phyloP scores from a whole-genome alignment of 2,329 filamentous ascomycete genomes.

The Penicillium sp. region DNA sequence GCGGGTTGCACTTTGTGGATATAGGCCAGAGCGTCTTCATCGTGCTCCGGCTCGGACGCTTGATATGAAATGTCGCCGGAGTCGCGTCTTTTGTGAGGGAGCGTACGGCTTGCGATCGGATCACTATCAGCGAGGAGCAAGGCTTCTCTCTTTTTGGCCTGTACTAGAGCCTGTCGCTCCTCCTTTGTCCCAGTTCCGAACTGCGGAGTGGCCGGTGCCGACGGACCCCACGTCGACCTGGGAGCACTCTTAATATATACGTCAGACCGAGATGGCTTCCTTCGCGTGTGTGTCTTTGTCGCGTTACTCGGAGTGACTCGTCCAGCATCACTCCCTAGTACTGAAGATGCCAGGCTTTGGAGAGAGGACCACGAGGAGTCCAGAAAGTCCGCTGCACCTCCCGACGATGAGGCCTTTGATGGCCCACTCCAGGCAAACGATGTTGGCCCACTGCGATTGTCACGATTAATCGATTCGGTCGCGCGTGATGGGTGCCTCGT shows the following conservation, averaged over 20 bases:
- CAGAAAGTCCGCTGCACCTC: slow-evolving; percentile 31
- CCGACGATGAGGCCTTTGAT: slow-evolving; percentile 20
- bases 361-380: slow-evolving; percentile 44
- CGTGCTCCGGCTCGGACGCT: slow-evolving; percentile 43
- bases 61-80: slow-evolving; percentile 32
- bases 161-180: slow-evolving; percentile 39
- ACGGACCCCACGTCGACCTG: slow-evolving; percentile 37
- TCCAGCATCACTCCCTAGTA: slow-evolving; percentile 37
- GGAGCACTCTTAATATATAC: slow-evolving; percentile 22
- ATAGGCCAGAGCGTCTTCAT: slow-evolving; percentile 74
- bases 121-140: slow-evolving; percentile 39
- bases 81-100: slow-evolving; percentile 40
- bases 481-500: slow-evolving; percentile 31
- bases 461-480: slow-evolving; percentile 20
- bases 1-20: slow-evolving; percentile 72
- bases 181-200: slow-evolving; percentile 36
- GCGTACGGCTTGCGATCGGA: slow-evolving; percentile 27
- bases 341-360: slow-evolving; percentile 42
- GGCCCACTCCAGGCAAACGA: slow-evolving; percentile 23
- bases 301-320: slow-evolving; percentile 22
- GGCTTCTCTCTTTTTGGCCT: slow-evolving; percentile 42
- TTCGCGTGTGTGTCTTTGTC: slow-evolving; percentile 22
- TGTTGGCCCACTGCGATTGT: slow-evolving; percentile 15
- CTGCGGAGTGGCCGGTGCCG: slow-evolving; percentile 24
- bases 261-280: slow-evolving; percentile 35